Evolutionary conservation across 2,329 filamentous ascomycete species (phyloP).

Genomic region (Coleophoma eucalyptorum): DNA sequence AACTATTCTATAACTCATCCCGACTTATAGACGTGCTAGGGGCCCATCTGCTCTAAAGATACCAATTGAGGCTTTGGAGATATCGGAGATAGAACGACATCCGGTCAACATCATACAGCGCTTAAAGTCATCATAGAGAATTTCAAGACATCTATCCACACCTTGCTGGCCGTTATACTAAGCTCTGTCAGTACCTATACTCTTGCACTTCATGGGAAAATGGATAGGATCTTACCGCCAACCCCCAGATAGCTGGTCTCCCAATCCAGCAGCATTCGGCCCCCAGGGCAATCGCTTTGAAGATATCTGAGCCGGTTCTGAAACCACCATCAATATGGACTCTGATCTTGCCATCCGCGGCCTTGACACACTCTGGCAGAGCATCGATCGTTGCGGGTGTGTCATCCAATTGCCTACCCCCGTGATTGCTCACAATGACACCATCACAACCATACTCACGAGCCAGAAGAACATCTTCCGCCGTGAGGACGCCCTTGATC

Average conservation of each 20-base stretch:
- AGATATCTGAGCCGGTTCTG: slow-evolving; percentile 50
- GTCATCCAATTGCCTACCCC: slow-evolving; percentile 58
- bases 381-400: slow-evolving; percentile 18
- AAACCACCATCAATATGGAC: slow-evolving; percentile 52
- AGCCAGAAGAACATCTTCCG: slow-evolving; percentile 56
- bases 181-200: background rate
- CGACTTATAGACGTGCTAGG: slow-evolving; percentile 27
- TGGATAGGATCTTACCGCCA: slow-evolving; percentile 29
- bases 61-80: slow-evolving; percentile 8
- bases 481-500: slow-evolving; percentile 44
- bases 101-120: slow-evolving; percentile 14
- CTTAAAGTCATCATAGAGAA: slow-evolving; percentile 11
- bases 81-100: slow-evolving; percentile 8
- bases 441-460: slow-evolving; percentile 55
- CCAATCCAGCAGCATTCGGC: slow-evolving; percentile 60
- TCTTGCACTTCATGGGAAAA: background rate
- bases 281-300: slow-evolving; percentile 59
- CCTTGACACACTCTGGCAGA: slow-evolving; percentile 22
- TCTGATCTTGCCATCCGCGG: slow-evolving; percentile 26
- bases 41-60: slow-evolving; percentile 46
- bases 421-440: slow-evolving; percentile 55
- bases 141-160: slow-evolving; percentile 54
- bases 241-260: slow-evolving; percentile 54
- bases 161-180: slow-evolving; percentile 54
- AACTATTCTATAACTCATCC: too few species aligned